A percentile compares a stretch with the other conserved stretches of the same genome.
phyloP scores from a whole-genome alignment of 1,139 yeast species.

The Pichia sp. region DNA sequence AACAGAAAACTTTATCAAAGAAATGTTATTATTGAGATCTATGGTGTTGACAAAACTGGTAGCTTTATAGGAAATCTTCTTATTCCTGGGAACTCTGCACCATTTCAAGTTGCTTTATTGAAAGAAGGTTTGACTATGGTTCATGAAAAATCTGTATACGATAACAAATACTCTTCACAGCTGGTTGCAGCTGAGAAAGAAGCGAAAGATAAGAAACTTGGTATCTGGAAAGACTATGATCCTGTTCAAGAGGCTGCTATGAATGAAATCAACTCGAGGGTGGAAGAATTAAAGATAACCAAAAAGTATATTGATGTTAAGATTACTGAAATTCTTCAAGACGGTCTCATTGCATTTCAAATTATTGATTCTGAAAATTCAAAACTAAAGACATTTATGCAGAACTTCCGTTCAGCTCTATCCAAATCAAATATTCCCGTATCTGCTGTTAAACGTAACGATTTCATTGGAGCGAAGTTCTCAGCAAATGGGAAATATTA shows the following conservation, averaged over 20 bases:
- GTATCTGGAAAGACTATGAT: slow-evolving; percentile 61
- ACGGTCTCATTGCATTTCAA: slow-evolving; percentile 53
- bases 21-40: slow-evolving; percentile 62
- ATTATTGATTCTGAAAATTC: slow-evolving; percentile 34
- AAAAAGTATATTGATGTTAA: slow-evolving; percentile 53
- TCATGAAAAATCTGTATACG: slow-evolving; percentile 59
- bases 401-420: slow-evolving; percentile 36
- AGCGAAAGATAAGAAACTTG: slow-evolving; percentile 50
- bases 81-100: slow-evolving; percentile 43
- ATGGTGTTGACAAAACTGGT: slow-evolving; percentile 70
- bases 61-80: slow-evolving; percentile 71
- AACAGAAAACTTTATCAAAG: slow-evolving; percentile 58
- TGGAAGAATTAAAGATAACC: slow-evolving; percentile 23
- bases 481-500: slow-evolving; percentile 49
- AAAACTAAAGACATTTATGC: slow-evolving; percentile 39
- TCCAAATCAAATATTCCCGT: slow-evolving; percentile 20
- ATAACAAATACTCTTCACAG: slow-evolving; percentile 47
- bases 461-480: slow-evolving; percentile 51
- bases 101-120: slow-evolving; percentile 57
- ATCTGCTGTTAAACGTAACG: slow-evolving; percentile 40
- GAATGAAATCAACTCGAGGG: slow-evolving; percentile 23
- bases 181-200: slow-evolving; percentile 54
- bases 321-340: slow-evolving; percentile 45
- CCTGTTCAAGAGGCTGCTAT: slow-evolving; percentile 28
- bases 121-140: slow-evolving; percentile 57